Evolutionary conservation across 1,284 basidiomycete genomes (phyloP), one percentile per base, ranked within the genome.

Genomic region (Volvariella surrecta): DNA sequence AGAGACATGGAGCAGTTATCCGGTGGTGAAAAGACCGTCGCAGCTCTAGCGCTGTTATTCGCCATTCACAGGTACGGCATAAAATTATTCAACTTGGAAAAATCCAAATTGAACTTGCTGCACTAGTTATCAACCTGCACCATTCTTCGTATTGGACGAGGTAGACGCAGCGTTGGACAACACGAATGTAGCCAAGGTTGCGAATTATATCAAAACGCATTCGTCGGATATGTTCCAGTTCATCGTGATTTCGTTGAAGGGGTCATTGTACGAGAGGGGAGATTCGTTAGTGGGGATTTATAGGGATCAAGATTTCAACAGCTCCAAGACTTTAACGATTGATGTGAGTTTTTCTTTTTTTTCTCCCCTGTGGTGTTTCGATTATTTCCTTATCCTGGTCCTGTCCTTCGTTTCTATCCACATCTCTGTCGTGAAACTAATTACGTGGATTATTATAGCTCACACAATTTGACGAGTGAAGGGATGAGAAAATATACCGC

Each of bases 1-100:
- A 79, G 94, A 51, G 96, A 99, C 61, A 99, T 99, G 89, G 94
- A 98, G 48, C 94, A 98, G 60, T 71, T 99, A 3, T 98, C 93
- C 0, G 96, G 95, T 43, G 96, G 96, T 18, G 96, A 99, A 62
- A 98, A 98, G 70, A 98, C 95, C 0, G 95, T 99, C 50, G 96
- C 96, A 2, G 95, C 96, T 4, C 69, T 99, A 15, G 94, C 95
- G 0, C 70, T 99, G 15, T 71, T 99, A 20, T 98, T 99, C 58
- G 92, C 95, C 10, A 96, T 99, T 45, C 95, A 99, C 62, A 91
- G 86, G 88, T 85, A 46, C 31, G 53, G n/a, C n/a, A n/a, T n/a
- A n/a, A n/a, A n/a, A n/a, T n/a, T n/a, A n/a, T n/a, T 3, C 34
- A 22, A 28, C 24, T 28, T 38, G 4, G 16, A 22, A 11, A 8